Evolutionary conservation across 345 rosid species (phyloP), one percentile per base, ranked within the genome.

Genomic region (Lumnitzera littorea): DNA sequence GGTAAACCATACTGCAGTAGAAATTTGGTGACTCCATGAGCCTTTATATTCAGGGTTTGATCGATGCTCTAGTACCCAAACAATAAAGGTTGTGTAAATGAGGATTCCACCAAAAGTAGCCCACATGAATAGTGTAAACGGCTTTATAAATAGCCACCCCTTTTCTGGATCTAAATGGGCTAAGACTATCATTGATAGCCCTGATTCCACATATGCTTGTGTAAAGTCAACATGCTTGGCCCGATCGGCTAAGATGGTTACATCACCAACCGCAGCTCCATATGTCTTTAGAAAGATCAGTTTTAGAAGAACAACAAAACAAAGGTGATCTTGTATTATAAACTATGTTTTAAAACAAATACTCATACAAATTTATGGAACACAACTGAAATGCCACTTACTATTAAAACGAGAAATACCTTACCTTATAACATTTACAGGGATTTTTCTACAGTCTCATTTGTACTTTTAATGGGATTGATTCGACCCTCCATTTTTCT

Each of bases 51-150:
- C 78, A 4, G 75, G 77, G 56, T 75, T 85, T 1, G 11, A 2
- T 24, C 63, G 69, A 56, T 65, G 72, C 62, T 82, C 91, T 53
- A 82, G 24, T 54, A 73, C 56, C 88, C 86, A 78, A 50, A 85
- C 80, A 23, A 72, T 54, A 43, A 68, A 36, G 77, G 76, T 67
- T 13, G 80, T 82, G 74, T 78, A 82, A 49, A 77, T 27, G 56
- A 82, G 58, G 12, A 75, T 43, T 27, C 48, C 64, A 48, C 68
- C 84, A 2, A 80, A 72, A 10, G 70, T 84, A 16, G 67, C 5
- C 86, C 91, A 85, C 80, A 78, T 75, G 41, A 67, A 25, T 63
- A 27, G 4, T 14, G 81, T 75, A 77, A 82, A 82, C 12, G 91
- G 88, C 62, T 72, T 64, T 55, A 70, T 24, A 61, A 85, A 82